A percentile compares a stretch with the other conserved stretches of the same genome.
These are phyloP conservation scores for Avena sativa DNA, from an alignment of 176 grass and related monocot species.

Conservation along the genomic window DNA sequence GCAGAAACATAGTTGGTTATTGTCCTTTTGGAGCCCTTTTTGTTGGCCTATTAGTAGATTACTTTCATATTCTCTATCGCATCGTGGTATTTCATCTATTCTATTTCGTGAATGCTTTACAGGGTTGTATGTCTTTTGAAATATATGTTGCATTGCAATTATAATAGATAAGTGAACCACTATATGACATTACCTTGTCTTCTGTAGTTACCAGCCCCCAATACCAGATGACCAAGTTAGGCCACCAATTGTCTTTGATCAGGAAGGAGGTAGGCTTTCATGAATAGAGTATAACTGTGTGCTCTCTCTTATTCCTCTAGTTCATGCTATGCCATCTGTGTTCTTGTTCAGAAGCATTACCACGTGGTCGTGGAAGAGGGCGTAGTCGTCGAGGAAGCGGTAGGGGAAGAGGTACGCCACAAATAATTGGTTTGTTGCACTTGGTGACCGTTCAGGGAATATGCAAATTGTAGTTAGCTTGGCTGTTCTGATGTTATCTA, in stretches of 20 bases:
- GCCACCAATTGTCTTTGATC: constrained; percentile 54
- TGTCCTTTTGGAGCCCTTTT: too few species aligned
- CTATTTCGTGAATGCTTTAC: too few species aligned
- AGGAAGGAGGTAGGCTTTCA: constrained; percentile 31
- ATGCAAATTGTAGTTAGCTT: too few species aligned
- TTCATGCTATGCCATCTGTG: too few species aligned
- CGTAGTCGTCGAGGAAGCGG: constrained; percentile 54
- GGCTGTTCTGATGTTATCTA: background rate
- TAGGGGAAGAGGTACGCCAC: constrained; percentile 58
- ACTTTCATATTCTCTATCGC: too few species aligned
- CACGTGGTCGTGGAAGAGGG: constrained; percentile 56
- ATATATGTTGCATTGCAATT: background rate
- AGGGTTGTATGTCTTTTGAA: background rate
- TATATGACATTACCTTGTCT: background rate
- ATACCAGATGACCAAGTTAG: constrained; percentile 73
- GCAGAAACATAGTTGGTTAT: too few species aligned
- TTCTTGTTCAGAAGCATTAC: constrained; percentile 32
- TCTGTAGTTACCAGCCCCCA: constrained; percentile 66
- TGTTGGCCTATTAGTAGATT: too few species aligned
- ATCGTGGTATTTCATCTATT: too few species aligned
- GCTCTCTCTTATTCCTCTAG: too few species aligned
- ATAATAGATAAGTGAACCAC: too few species aligned
- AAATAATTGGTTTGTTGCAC: constrained; percentile 5
- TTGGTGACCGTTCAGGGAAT: too few species aligned
- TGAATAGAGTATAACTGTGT: too few species aligned